These are phyloP conservation scores for Porphyrellus sp. DNA, from an alignment of 1,284 basidiomycete genomes.

Conservation along the genomic window DNA sequence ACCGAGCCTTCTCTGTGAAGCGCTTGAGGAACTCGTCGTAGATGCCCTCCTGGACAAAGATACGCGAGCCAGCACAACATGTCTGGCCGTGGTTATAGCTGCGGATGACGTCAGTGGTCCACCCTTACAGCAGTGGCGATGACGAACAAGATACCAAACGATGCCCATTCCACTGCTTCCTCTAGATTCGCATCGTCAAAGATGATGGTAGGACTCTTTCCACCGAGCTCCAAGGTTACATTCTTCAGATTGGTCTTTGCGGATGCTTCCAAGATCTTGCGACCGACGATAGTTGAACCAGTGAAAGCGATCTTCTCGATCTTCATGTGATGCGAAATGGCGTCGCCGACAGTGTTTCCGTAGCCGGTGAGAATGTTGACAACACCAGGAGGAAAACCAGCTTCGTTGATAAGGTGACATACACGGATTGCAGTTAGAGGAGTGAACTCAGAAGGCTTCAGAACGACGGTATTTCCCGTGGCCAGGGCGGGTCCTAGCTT, in stretches of 20 bases:
- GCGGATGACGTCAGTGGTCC: slow-evolving; percentile 39
- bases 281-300: slow-evolving; percentile 76
- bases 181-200: slow-evolving; percentile 75
- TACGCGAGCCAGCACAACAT: slow-evolving; percentile 83
- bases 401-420: slow-evolving; percentile 46
- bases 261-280: slow-evolving; percentile 81
- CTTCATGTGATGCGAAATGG: slow-evolving; percentile 61
- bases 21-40: slow-evolving; percentile 74
- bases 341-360: slow-evolving; percentile 64
- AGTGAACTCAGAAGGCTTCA: slow-evolving; percentile 91
- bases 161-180: slow-evolving; percentile 78
- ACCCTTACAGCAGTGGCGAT: not conserved
- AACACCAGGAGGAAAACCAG: slow-evolving; percentile 68
- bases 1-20: slow-evolving; percentile 58
- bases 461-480: slow-evolving; percentile 76
- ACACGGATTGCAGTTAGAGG: slow-evolving; percentile 76
- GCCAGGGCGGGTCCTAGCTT: slow-evolving; percentile 86
- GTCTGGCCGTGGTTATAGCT: slow-evolving; percentile 82
- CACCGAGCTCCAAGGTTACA: slow-evolving; percentile 90
- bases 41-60: slow-evolving; percentile 81
- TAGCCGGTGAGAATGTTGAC: slow-evolving; percentile 70
- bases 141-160: slow-evolving; percentile 71
- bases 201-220: slow-evolving; percentile 83
- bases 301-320: slow-evolving; percentile 78
- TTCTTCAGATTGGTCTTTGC: slow-evolving; percentile 85